Base-by-base conservation (phyloP, 495 filamentous ascomycete species). In the Trypethelium eluteriae region DNA sequence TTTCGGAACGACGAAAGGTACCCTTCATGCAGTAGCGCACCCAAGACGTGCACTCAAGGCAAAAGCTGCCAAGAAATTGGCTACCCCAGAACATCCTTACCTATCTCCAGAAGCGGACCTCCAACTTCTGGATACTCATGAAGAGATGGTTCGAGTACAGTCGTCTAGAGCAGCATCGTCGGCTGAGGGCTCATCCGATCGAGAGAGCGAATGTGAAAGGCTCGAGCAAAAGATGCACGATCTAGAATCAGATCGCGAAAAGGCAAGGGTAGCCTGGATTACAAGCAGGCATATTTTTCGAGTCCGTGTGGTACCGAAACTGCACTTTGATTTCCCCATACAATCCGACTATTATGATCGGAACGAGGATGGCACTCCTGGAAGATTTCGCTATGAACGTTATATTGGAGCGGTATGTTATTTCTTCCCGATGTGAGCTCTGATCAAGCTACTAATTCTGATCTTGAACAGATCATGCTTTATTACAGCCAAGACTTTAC, bases 401-500 rank as follows among this genome's bases (percentile, higher is more conserved):
- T 59, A 59, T 32, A 36, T 59, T 36, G 53, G 53, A 59, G 53
- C 53, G 5, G 53, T 59, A 18, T 7, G 53, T 59, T 34, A 3
- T 59, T 6, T 9, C 5, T 36, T 36, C 25, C 18, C 18, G 5
- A 36, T 4, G 53, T 18, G 6, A 36, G 10, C 3, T 10, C 25
- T 59, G 5, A 7, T 32, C 7, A 59, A 5, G 18, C 53, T 34
- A 34, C n/a, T 11, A 18, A n/a, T 32, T 35, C 5, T 9, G 7
- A 34, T 6, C 3, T 9, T 39, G 39, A 7, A 39, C 59, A 73
- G 71, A 18, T 72, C 25, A 49, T 74, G 18, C 47, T 74, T 14
- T 74, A 70, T 34, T 63, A 39, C 32, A 50, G 61, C 35, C 70
- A 74, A 63, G 66, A 70, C 62, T 64, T 64, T 49, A 39, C 62